Percentiles rank a stretch among this genome's conserved stretches.
Evolutionary conservation across 441 rosid species (phyloP).

Genomic region (Corymbia citriodora): DNA sequence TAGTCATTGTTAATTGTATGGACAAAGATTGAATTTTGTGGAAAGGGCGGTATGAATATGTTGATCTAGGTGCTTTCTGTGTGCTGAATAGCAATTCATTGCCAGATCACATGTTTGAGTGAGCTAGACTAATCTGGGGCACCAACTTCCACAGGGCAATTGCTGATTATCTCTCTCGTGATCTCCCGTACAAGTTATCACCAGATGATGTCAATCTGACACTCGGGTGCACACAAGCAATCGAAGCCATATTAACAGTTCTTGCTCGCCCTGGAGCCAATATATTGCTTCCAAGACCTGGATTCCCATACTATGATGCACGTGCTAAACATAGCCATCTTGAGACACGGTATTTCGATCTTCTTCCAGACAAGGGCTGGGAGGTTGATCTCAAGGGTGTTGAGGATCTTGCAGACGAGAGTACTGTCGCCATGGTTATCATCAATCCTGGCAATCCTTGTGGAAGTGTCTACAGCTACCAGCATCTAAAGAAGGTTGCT

Average conservation of each 20-base stretch:
- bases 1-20: neutral
- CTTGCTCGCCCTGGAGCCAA: conserved; percentile 10
- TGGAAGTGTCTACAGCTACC: conserved; percentile 22
- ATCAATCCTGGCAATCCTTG: conserved; percentile 36
- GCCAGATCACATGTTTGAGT: neutral
- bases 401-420: conserved; percentile 45
- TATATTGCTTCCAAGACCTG: conserved; percentile 8
- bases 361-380: conserved; percentile 43
- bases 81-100: neutral
- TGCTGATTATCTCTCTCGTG: conserved; percentile 11
- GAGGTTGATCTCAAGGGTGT: conserved; percentile 42
- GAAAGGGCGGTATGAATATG: neutral
- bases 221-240: conserved; percentile 8
- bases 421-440: conserved; percentile 38
- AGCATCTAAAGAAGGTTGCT: conserved; percentile 20
- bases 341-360: conserved; percentile 34
- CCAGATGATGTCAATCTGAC: conserved; percentile 9
- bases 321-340: conserved; percentile 22
- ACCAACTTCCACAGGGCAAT: conserved; percentile 5
- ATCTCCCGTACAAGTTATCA: conserved; percentile 8
- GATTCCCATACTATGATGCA: conserved; percentile 24
- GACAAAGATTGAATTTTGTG: neutral
- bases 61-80: neutral
- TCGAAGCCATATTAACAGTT: neutral
- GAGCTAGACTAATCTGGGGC: neutral